Evolutionary conservation across 441 rosid species (phyloP).

Genomic region (Populus hybrid): DNA sequence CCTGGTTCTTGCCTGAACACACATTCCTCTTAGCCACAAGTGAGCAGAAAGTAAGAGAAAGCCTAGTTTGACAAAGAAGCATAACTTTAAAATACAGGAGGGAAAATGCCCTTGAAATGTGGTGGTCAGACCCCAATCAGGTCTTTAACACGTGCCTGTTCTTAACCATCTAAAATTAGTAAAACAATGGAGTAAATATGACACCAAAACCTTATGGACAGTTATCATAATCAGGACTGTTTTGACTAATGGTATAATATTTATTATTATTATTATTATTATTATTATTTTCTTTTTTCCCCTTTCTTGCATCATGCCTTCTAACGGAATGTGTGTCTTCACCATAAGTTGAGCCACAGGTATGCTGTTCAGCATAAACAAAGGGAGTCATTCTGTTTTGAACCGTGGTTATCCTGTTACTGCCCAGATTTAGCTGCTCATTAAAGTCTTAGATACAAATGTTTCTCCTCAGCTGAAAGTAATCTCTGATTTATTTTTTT

Average conservation of each 20-base stretch:
- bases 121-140: not conserved
- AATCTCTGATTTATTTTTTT: not conserved
- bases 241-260: not conserved
- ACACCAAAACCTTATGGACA: not conserved
- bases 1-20: not conserved
- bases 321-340: not conserved
- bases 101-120: not conserved
- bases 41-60: not conserved
- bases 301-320: not conserved
- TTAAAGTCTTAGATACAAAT: not conserved
- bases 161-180: not conserved
- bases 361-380: not conserved
- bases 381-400: not conserved
- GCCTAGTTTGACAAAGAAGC: not conserved
- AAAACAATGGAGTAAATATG: not conserved
- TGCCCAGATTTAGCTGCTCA: not conserved
- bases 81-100: not conserved
- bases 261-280: too few species aligned
- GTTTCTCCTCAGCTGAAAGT: not conserved
- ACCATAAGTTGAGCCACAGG: not conserved
- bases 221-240: not conserved
- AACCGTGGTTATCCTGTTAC: not conserved
- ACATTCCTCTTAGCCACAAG: not conserved
- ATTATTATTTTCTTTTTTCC: too few species aligned
- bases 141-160: not conserved